phyloP scores from a whole-genome alignment of 2,329 filamentous ascomycete species.

The Pseudogymnoascus destructans region DNA sequence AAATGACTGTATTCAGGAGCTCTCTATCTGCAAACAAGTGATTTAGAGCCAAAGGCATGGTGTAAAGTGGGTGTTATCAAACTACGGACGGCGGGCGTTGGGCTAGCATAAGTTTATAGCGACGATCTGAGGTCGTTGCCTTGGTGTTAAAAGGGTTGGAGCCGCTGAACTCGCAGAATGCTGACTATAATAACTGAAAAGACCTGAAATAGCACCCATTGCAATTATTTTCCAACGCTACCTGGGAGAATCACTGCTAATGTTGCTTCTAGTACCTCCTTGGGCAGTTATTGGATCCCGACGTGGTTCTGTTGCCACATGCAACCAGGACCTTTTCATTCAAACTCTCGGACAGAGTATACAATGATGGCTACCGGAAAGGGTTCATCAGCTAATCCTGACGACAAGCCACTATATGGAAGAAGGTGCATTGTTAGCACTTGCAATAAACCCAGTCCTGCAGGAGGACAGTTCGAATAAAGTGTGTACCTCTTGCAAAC shows the following conservation, averaged over 20 bases:
- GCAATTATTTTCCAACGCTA: not conserved
- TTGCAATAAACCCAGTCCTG: not conserved
- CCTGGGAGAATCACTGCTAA: not conserved
- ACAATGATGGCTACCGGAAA: not conserved
- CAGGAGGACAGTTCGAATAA: not conserved
- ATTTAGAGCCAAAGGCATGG: constrained; percentile 47
- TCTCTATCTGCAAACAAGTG: constrained; percentile 33
- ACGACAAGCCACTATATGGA: not conserved
- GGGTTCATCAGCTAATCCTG: not conserved
- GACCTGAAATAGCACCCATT: constrained; percentile 47
- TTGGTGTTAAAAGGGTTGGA: constrained; percentile 16
- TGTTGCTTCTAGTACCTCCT: not conserved
- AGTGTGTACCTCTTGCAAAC: not conserved
- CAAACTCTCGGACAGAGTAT: not conserved
- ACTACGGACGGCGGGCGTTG: constrained; percentile 6
- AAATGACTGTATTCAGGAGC: constrained; percentile 40
- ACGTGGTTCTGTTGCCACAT: not conserved
- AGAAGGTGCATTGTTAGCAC: not conserved
- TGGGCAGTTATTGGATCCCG: too few species aligned
- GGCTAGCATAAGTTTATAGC: constrained; percentile 15
- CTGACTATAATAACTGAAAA: constrained; percentile 53
- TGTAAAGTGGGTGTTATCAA: constrained; percentile 29
- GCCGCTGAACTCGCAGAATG: constrained; percentile 27
- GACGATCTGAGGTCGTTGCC: constrained; percentile 7
- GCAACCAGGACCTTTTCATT: not conserved